phyloP scores from a whole-genome alignment of 1,139 yeast genomes.

The Meyerozyma sp. region DNA sequence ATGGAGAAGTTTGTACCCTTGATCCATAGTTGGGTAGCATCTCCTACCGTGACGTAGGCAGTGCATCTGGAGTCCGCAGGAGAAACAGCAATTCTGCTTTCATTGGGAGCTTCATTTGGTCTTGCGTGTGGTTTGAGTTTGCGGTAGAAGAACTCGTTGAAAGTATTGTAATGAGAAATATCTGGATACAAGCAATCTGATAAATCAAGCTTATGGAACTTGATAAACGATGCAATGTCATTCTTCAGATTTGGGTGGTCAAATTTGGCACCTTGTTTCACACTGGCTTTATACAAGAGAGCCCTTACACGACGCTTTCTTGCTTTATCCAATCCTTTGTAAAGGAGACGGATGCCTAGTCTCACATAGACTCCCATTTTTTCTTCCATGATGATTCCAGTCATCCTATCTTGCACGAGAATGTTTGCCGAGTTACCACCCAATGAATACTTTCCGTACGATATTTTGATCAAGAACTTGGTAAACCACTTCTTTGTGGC shows the following conservation, averaged over 20 bases:
- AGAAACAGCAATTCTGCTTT: constrained; percentile 52
- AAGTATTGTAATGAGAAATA: constrained; percentile 52
- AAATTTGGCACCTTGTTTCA: constrained; percentile 81
- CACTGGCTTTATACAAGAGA: constrained; percentile 58
- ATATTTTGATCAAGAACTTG: constrained; percentile 72
- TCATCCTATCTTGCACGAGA: constrained; percentile 82
- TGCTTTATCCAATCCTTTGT: constrained; percentile 64
- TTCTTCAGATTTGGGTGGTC: constrained; percentile 62
- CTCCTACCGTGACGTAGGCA: constrained; percentile 54
- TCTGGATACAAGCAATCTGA: constrained; percentile 57
- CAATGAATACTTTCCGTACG: constrained; percentile 80
- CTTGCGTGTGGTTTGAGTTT: constrained; percentile 69
- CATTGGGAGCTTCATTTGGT: constrained; percentile 53
- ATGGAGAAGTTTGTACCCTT: constrained; percentile 79
- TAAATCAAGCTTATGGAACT: constrained; percentile 73
- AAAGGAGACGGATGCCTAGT: constrained; percentile 77
- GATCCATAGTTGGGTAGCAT: constrained; percentile 81
- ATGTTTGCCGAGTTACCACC: constrained; percentile 95
- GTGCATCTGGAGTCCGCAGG: constrained; percentile 90
- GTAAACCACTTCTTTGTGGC: constrained; percentile 91
- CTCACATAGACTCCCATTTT: constrained; percentile 88
- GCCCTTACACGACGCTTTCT: constrained; percentile 50
- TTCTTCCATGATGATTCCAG: constrained; percentile 86
- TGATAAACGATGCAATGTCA: constrained; percentile 73
- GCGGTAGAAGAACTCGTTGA: constrained; percentile 87